Conservation (phyloP, 2,329 filamentous ascomycete species). For the Fusarium sp. region DNA sequence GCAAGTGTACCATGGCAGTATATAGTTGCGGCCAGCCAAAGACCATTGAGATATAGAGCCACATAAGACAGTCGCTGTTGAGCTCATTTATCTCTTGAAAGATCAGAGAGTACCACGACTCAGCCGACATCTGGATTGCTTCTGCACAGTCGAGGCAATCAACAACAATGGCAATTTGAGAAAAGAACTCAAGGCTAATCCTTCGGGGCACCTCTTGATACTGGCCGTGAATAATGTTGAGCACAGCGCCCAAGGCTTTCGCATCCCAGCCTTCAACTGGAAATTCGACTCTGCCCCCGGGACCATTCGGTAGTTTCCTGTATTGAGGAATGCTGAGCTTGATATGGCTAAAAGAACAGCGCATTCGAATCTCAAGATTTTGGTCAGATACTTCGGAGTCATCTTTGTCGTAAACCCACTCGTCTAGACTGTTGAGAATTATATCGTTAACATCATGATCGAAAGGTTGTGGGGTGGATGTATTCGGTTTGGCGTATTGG, state of each 20-base stretch:
- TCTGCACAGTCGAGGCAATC: neutral
- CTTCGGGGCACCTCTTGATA: neutral
- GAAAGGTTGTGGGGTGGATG: no score
- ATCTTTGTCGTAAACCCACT: neutral
- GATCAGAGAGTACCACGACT: neutral
- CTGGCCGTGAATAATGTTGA: neutral
- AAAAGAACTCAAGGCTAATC: neutral
- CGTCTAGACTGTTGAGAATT: accelerated
- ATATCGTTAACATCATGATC: no score
- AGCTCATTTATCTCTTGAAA: neutral
- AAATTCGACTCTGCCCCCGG: neutral
- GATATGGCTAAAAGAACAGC: neutral
- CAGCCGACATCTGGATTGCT: neutral
- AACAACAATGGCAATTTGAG: neutral
- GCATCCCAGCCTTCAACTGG: neutral
- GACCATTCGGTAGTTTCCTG: no score
- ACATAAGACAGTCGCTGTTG: neutral
- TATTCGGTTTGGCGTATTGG: no score
- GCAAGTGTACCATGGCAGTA: no score
- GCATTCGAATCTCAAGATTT: neutral
- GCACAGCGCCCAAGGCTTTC: neutral
- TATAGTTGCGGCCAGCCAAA: neutral
- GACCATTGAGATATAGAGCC: neutral
- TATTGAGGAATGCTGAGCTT: no score
- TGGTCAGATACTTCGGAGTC: neutral